A percentile compares a stretch with the other conserved stretches of the same genome.
phyloP scores from a whole-genome alignment of 2,329 filamentous ascomycete genomes.

The Aspergillus sp. region DNA sequence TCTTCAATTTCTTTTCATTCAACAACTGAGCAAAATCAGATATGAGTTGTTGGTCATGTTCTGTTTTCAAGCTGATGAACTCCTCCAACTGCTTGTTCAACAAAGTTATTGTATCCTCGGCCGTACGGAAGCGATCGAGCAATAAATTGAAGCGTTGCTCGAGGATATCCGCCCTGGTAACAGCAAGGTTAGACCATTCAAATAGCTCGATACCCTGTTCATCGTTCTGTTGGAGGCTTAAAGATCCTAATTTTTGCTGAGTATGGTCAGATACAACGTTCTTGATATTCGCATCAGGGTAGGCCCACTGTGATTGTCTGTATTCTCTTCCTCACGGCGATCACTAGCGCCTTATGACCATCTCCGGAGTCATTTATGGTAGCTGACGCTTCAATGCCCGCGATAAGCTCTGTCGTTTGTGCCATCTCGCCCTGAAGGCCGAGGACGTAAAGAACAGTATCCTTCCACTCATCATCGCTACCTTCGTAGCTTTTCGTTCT shows the following conservation, averaged over 20 bases:
- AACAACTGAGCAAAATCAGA: constrained; percentile 58
- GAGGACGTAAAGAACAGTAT: constrained; percentile 37
- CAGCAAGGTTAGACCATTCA: constrained; percentile 55
- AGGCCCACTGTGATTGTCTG: constrained; percentile 51
- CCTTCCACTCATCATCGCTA: constrained; percentile 43
- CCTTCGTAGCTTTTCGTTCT: constrained; percentile 46
- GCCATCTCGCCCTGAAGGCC: constrained; percentile 25
- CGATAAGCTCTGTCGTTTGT: constrained; percentile 18
- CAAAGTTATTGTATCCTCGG: constrained; percentile 52
- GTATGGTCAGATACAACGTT: constrained; percentile 15
- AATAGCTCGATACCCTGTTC: constrained; percentile 57
- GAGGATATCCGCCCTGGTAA: constrained; percentile 44
- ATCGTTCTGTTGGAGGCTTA: constrained; percentile 53
- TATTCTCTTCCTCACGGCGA: constrained; percentile 44
- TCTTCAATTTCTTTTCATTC: constrained; percentile 66
- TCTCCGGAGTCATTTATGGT: constrained; percentile 24
- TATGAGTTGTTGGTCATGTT: constrained; percentile 59
- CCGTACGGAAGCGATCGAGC: constrained; percentile 41
- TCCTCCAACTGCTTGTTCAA: constrained; percentile 58
- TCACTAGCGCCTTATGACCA: constrained; percentile 36
- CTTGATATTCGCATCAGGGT: neutral
- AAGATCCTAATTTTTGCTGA: constrained; percentile 55
- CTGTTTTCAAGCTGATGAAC: constrained; percentile 56
- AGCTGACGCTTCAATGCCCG: constrained; percentile 35
- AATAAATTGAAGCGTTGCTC: constrained; percentile 43